These are phyloP conservation scores for Globisporangium cystogenes DNA, from an alignment of 352 stramenopile species.

Conservation along the genomic window DNA sequence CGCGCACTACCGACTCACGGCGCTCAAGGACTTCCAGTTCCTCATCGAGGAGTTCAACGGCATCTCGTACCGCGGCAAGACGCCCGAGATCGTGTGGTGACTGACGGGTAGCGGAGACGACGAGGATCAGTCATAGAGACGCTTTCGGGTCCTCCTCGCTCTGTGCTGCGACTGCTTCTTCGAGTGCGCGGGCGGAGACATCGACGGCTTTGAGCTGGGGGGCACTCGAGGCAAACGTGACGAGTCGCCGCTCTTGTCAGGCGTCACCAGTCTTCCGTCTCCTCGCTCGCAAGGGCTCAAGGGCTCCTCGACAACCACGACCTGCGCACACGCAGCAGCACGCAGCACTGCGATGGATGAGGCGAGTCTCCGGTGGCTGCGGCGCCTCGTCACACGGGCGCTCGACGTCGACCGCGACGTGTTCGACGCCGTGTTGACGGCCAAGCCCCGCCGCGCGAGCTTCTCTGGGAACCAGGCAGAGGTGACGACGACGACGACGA, in stretches of 20 bases:
- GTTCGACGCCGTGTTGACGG: constrained; percentile 46
- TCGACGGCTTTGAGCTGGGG: too few species aligned
- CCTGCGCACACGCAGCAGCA: too few species aligned
- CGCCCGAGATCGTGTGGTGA: constrained; percentile 15
- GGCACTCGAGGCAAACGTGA: too few species aligned
- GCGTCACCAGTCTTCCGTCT: too few species aligned
- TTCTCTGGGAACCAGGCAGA: constrained; percentile 36
- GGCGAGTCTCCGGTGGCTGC: constrained; percentile 43
- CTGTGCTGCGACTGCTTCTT: too few species aligned
- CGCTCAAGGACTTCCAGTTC: constrained; percentile 57
- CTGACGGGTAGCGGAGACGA: neutral
- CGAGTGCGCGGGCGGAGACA: too few species aligned
- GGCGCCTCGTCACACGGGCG: constrained; percentile 49
- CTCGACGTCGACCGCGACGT: constrained; percentile 50
- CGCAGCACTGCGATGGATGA: constrained; percentile 75
- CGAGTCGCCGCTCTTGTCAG: too few species aligned
- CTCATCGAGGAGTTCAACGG: constrained; percentile 73
- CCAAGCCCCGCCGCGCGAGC: constrained; percentile 19
- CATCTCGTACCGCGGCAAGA: constrained; percentile 54
- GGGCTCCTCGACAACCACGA: too few species aligned
- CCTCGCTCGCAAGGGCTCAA: too few species aligned
- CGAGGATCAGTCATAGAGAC: neutral
- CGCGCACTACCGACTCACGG: constrained; percentile 60
- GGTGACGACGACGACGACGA: constrained; percentile 9
- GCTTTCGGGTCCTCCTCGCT: too few species aligned